Percentiles rank a stretch among this genome's conserved stretches.
Evolutionary conservation across 345 rosid genomes (phyloP).

Genomic region (Dimocarpus longan): DNA sequence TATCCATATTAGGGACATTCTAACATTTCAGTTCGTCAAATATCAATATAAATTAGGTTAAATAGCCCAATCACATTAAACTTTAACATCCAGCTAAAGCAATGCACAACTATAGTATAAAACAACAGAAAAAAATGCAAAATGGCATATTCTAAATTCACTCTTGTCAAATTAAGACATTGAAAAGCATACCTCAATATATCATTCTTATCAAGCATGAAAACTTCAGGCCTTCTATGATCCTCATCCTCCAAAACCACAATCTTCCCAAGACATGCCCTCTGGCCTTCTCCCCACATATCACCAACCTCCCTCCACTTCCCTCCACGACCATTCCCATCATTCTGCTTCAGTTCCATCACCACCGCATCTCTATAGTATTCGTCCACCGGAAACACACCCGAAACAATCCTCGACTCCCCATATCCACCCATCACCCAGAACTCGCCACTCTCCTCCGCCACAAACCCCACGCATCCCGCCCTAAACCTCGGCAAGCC

Average conservation of each 20-base stretch:
- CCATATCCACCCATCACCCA: conserved; percentile 99
- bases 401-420: conserved; percentile 69
- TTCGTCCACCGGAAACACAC: conserved; percentile 84
- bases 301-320: conserved; percentile 78
- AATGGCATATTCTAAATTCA: neutral
- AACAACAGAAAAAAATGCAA: neutral
- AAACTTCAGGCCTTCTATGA: conserved; percentile 48
- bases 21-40: neutral
- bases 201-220: conserved; percentile 68
- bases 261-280: conserved; percentile 71
- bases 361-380: conserved; percentile 80
- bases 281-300: conserved; percentile 77
- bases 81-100: neutral
- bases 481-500: conserved; percentile 83
- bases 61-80: conserved; percentile 11
- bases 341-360: conserved; percentile 48
- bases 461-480: conserved; percentile 78
- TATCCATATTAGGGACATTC: neutral
- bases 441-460: conserved; percentile 65
- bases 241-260: conserved; percentile 58
- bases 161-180: neutral
- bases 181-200: conserved; percentile 59
- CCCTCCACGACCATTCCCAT: conserved; percentile 31
- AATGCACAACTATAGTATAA: neutral
- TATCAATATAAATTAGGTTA: neutral